Evolutionary conservation across 73 alveolate species (phyloP).

Genomic region (Paramecium octaurelia): DNA sequence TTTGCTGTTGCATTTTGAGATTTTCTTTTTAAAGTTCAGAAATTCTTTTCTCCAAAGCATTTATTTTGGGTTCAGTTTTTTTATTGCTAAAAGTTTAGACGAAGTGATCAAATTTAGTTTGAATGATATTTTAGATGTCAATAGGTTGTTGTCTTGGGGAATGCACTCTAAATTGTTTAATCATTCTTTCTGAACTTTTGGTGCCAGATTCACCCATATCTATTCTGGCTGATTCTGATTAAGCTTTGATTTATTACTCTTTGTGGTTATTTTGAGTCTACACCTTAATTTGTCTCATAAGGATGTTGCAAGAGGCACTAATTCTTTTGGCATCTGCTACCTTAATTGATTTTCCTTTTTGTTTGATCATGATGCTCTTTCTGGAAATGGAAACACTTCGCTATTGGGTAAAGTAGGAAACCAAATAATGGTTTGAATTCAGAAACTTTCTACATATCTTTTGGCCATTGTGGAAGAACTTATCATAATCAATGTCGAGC

Average conservation of each 20-base stretch:
- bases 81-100: background rate
- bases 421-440: background rate
- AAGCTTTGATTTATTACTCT: background rate
- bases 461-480: background rate
- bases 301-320: background rate
- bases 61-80: constrained; percentile 5
- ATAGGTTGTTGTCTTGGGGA: background rate
- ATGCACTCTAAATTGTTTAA: background rate
- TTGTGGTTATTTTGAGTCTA: background rate
- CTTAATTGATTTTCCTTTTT: background rate
- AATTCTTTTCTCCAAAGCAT: background rate
- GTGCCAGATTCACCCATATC: background rate
- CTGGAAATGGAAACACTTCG: background rate
- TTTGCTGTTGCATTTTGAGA: background rate
- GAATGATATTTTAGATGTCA: background rate
- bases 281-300: background rate
- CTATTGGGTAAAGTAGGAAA: background rate
- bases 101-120: constrained; percentile 1
- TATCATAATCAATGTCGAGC: background rate
- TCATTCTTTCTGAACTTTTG: background rate
- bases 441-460: background rate
- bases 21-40: background rate
- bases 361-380: background rate
- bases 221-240: background rate
- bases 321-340: background rate